Conservation (phyloP, 148 eudicot genomes). For the Arctostaphylos glauca region DNA sequence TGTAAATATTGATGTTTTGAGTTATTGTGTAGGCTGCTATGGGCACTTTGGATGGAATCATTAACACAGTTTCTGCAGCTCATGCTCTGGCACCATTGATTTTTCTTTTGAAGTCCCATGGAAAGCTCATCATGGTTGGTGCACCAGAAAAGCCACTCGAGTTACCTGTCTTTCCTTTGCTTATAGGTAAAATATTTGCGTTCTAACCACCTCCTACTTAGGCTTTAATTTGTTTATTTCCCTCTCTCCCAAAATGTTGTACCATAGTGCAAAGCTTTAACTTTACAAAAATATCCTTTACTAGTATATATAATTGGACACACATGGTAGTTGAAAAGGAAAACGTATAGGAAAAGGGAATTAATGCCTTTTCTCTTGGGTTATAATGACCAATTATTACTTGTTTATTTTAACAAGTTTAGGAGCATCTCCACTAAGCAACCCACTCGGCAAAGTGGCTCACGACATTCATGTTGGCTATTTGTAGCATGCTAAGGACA, state of each 20-base stretch:
- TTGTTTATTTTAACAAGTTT: background rate
- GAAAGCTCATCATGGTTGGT: slow-evolving; percentile 25
- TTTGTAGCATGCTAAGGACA: too few relatives aligned
- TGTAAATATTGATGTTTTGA: background rate
- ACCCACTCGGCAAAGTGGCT: too few relatives aligned
- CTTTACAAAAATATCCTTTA: background rate
- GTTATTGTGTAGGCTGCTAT: slow-evolving; percentile 18
- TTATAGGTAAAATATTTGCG: background rate
- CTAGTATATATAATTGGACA: background rate
- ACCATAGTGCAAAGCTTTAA: background rate
- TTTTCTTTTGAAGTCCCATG: slow-evolving; percentile 17
- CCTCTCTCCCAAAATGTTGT: background rate
- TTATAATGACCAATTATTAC: background rate
- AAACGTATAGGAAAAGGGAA: background rate
- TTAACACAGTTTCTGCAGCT: slow-evolving; percentile 23
- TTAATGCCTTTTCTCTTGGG: background rate
- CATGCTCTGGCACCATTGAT: slow-evolving; percentile 17
- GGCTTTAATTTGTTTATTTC: background rate
- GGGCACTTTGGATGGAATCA: slow-evolving; percentile 24
- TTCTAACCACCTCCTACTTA: background rate
- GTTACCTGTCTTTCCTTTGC: background rate
- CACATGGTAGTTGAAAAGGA: background rate
- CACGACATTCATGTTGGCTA: too few relatives aligned
- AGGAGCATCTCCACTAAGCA: background rate
- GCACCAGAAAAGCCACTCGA: background rate